Base-by-base conservation (phyloP, 2,329 filamentous ascomycete species). In the Volutella citrinella region DNA sequence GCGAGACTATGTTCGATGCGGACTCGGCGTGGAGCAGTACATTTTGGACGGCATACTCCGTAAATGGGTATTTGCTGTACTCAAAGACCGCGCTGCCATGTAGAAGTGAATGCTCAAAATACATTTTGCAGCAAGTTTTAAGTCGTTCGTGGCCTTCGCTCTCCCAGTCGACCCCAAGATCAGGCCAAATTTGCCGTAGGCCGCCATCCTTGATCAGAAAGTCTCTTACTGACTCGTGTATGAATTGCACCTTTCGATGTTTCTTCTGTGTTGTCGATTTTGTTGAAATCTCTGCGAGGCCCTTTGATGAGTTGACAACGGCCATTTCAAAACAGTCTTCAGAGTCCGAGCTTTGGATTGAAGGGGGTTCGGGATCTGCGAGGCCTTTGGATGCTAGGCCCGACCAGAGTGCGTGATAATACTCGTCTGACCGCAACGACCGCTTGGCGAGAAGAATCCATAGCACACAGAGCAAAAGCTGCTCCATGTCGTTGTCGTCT, bases 381-480 rank as follows among this genome's bases (percentile, higher is more conserved):
- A 58, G 39, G 14, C 48, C 40, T 23, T 40, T 29, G n/a, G 30
- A 23, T 11, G 12, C 7, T 10, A 42, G 9, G 4, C 57, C 58
- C 19, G 56, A 43, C 27, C 57, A 34, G 10, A 71, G 38, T 9
- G 67, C 65, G 53, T 59, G 63, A 46, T 69, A 73, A 3, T 73
- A 56, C 46, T 78, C 65, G 10, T 60, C 40, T 0, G 55, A 64
- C 0, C 26, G 54, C 7, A 78, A 40, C 1, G 73, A 68, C 3
- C 55, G 50, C 14, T 51, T 60, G 4, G 76, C 61, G 26, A 64
- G 78, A 1, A 80, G 59, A 4, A 80, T 56, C 68, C 68, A 78
- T 30, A 71, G 65, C 2, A 80, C 44, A 28, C 66, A 74, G 4
- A 72, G 45, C 0, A 63, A 37, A 3, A 78, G 43, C 1, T 60